These are phyloP conservation scores for Aspergillus phoenicis DNA, from an alignment of 2,329 filamentous ascomycete species.

Conservation along the genomic window DNA sequence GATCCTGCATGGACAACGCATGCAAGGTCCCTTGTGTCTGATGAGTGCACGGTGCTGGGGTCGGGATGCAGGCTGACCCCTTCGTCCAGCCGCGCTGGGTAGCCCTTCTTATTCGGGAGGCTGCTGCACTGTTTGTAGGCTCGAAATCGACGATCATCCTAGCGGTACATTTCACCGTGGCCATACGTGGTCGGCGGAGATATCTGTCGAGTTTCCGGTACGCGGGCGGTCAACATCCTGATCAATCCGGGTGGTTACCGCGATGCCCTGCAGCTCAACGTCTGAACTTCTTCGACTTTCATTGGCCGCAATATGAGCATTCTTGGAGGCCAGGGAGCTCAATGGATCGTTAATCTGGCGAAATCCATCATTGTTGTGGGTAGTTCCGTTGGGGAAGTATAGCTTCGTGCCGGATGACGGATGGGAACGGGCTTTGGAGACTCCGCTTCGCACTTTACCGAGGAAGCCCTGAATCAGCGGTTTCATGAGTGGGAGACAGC, in stretches of 20 bases:
- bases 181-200: neutral
- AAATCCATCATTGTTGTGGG: constrained; percentile 13
- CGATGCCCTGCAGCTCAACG: constrained; percentile 13
- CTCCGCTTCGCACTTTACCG: constrained; percentile 10
- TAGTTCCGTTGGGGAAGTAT: constrained; percentile 5
- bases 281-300: constrained; percentile 6
- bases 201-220: neutral
- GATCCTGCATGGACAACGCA: no score
- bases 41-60: no score
- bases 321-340: neutral
- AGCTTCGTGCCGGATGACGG: constrained; percentile 8
- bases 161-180: neutral
- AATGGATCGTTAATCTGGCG: constrained; percentile 10
- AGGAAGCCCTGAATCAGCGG: constrained; percentile 18
- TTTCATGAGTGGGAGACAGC: constrained; percentile 23
- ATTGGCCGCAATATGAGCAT: neutral
- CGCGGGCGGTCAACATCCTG: neutral
- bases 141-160: no score
- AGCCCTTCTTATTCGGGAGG: no score
- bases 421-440: constrained; percentile 11
- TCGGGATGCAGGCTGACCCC: no score
- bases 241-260: constrained; percentile 11
- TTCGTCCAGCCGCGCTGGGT: no score
- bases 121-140: no score
- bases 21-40: no score